phyloP scores from a whole-genome alignment of 192 early-diverging fungal genomes.

The Coemansia sp. region DNA sequence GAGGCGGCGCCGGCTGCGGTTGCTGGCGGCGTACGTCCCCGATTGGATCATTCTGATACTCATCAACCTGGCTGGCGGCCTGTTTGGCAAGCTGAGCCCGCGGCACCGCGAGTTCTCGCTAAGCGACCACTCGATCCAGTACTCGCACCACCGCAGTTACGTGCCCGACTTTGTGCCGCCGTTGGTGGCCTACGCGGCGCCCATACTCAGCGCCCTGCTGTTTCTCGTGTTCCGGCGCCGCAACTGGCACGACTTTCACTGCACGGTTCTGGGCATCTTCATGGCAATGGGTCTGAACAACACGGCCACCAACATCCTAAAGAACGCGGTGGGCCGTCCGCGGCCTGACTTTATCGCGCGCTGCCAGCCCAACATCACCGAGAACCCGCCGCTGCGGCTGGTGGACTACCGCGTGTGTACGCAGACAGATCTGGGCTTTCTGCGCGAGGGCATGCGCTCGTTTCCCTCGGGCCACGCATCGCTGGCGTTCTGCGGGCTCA shows the following conservation, averaged over 20 bases:
- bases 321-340: slow-evolving; percentile 54
- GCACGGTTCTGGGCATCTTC: slow-evolving; percentile 42
- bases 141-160: slow-evolving; percentile 47
- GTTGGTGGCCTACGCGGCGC: slow-evolving; percentile 34
- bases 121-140: slow-evolving; percentile 60
- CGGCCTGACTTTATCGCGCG: slow-evolving; percentile 64
- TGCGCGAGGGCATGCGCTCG: slow-evolving; percentile 74
- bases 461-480: slow-evolving; percentile 87
- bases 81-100: slow-evolving; percentile 54
- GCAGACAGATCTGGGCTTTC: slow-evolving; percentile 41
- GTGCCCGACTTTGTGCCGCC: slow-evolving; percentile 45
- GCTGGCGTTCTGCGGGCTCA: slow-evolving; percentile 65
- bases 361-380: slow-evolving; percentile 28
- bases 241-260: slow-evolving; percentile 52
- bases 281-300: slow-evolving; percentile 50
- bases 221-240: slow-evolving; percentile 37
- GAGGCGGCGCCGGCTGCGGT: slow-evolving; percentile 22
- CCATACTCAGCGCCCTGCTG: slow-evolving; percentile 27
- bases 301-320: slow-evolving; percentile 49
- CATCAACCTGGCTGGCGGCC: slow-evolving; percentile 55
- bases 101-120: slow-evolving; percentile 70
- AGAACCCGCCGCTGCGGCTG: slow-evolving; percentile 56
- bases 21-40: slow-evolving; percentile 38
- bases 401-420: slow-evolving; percentile 61
- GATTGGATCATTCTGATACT: slow-evolving; percentile 58